A percentile compares a stretch with the other conserved stretches of the same genome.
Evolutionary conservation across 331 rosid genomes (phyloP).

Genomic region (Pyracantha coccinea): DNA sequence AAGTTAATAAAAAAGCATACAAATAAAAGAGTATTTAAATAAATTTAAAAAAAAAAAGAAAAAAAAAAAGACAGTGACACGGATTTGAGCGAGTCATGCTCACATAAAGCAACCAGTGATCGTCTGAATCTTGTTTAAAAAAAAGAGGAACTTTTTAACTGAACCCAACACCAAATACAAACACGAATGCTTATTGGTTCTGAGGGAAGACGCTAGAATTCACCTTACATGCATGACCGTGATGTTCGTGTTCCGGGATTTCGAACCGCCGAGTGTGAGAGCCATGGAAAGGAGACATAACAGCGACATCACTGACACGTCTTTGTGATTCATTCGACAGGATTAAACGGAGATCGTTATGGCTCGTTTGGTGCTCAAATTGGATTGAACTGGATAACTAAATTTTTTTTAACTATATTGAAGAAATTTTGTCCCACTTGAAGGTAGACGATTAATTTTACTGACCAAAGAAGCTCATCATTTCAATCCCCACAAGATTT

Average conservation of each 20-base stretch:
- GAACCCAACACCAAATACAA: conserved; percentile 10
- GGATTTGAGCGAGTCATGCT: conserved; percentile 7
- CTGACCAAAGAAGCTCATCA: too few relatives aligned
- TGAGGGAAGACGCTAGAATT: not conserved
- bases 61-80: conserved; percentile 7
- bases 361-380: too few relatives aligned
- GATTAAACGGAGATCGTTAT: too few relatives aligned
- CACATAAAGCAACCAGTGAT: conserved; percentile 9
- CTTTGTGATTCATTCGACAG: too few relatives aligned
- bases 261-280: too few relatives aligned
- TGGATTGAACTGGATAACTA: too few relatives aligned
- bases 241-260: not conserved
- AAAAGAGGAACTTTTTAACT: not conserved
- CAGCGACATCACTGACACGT: too few relatives aligned
- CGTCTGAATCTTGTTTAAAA: not conserved
- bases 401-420: too few relatives aligned
- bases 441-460: too few relatives aligned
- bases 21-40: not conserved
- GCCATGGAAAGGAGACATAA: too few relatives aligned
- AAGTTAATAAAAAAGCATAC: not conserved
- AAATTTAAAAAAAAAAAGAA: not conserved
- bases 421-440: too few relatives aligned
- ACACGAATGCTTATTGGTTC: conserved; percentile 2
- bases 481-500: too few relatives aligned
- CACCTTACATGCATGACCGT: not conserved